Conservation (phyloP, 257 asterid genomes). For the Eucommia ulmoides region DNA sequence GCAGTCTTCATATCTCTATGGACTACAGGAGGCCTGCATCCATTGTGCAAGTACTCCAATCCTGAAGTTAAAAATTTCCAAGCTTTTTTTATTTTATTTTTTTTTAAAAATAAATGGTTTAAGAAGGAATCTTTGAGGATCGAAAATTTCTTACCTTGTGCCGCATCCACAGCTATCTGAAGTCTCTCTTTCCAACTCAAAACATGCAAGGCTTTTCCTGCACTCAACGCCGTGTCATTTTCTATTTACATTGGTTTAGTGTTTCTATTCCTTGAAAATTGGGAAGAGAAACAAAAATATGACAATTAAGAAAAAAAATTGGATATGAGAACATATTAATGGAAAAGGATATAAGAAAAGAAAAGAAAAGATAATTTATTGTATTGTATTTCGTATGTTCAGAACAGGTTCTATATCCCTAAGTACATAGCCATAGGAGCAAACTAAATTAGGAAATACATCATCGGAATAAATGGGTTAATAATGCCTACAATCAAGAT, state of each 20-base stretch:
- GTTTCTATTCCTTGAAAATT: neutral
- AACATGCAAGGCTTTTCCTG: conserved; percentile 6
- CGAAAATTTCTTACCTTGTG: neutral
- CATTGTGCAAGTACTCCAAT: neutral
- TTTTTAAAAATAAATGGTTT: neutral
- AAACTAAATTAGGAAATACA: too few relatives aligned
- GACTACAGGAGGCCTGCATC: neutral
- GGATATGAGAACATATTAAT: too few relatives aligned
- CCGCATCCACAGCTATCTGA: conserved; percentile 23
- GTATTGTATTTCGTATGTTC: too few relatives aligned
- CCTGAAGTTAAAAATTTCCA: neutral
- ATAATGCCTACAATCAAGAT: too few relatives aligned
- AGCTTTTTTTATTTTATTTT: neutral
- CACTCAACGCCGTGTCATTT: conserved; percentile 1
- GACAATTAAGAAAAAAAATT: too few relatives aligned
- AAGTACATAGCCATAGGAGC: too few relatives aligned
- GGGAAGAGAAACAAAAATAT: neutral
- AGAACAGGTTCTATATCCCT: too few relatives aligned
- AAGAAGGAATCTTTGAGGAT: neutral
- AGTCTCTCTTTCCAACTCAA: conserved; percentile 34
- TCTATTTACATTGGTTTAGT: neutral
- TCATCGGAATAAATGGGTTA: too few relatives aligned
- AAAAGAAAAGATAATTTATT: too few relatives aligned
- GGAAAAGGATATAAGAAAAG: too few relatives aligned
- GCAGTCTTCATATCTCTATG: neutral